phyloP scores from a whole-genome alignment of 2,329 filamentous ascomycete genomes.

The Lasiodiplodia sp. region DNA sequence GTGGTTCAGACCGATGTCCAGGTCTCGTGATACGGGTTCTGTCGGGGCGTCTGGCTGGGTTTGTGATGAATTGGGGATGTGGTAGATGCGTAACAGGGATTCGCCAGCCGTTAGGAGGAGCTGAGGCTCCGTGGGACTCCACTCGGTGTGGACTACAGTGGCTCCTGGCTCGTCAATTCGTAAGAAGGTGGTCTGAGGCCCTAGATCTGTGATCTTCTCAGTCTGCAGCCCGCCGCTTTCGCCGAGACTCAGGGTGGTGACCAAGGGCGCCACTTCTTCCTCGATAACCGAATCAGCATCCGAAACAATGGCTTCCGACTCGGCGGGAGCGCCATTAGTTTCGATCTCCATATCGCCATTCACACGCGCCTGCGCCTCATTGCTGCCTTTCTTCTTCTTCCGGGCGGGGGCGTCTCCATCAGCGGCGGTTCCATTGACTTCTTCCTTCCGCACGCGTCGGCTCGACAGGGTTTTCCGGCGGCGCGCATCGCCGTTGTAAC shows the following conservation, averaged over 20 bases:
- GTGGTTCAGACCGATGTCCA: conserved; percentile 37
- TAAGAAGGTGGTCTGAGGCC: conserved; percentile 40
- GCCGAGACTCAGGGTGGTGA: conserved; percentile 50
- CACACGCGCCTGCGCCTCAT: conserved; percentile 40
- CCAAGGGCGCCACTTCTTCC: conserved; percentile 42
- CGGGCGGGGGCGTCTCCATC: conserved; percentile 45
- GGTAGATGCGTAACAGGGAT: conserved; percentile 44
- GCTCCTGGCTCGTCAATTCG: conserved; percentile 36
- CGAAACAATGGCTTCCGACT: conserved; percentile 46
- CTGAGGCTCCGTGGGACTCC: conserved; percentile 43
- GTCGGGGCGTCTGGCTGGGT: conserved; percentile 17
- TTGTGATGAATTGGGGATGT: conserved; percentile 37
- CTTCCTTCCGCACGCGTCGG: conserved; percentile 26
- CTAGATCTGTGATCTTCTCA: conserved; percentile 44
- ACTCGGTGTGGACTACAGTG: conserved; percentile 44
- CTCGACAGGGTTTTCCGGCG: conserved; percentile 26
- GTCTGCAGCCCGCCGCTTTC: conserved; percentile 47
- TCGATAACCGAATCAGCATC: conserved; percentile 49
- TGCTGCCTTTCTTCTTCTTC: conserved; percentile 43
- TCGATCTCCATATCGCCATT: conserved; percentile 60
- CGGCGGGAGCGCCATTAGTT: conserved; percentile 44
- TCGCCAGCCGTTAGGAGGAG: conserved; percentile 45
- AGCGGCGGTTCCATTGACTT: conserved; percentile 37
- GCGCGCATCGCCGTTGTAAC: conserved; percentile 44
- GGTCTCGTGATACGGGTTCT: conserved; percentile 29